phyloP scores from a whole-genome alignment of 2,329 filamentous ascomycete genomes.

The Bipolaris zeicola region DNA sequence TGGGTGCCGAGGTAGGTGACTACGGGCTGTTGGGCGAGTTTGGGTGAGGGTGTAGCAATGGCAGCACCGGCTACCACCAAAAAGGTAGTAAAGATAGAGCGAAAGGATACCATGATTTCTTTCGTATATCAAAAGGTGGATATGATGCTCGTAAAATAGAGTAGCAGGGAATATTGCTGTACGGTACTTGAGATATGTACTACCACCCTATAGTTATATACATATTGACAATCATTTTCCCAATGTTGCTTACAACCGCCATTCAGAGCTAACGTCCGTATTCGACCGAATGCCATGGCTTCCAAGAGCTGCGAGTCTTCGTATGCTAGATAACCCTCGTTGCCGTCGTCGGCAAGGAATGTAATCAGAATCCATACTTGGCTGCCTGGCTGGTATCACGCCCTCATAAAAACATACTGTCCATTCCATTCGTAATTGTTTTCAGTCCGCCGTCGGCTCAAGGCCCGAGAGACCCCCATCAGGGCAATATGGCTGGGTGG shows the following conservation, averaged over 20 bases:
- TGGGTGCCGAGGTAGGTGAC: constrained; percentile 42
- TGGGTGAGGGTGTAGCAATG: constrained; percentile 27
- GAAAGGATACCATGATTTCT: constrained; percentile 31
- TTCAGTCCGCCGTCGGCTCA: constrained; percentile 15
- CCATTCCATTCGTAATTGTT: constrained; percentile 20
- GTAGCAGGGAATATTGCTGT: neutral
- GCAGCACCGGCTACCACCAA: constrained; percentile 22
- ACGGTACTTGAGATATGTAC: neutral
- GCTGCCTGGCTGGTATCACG: neutral
- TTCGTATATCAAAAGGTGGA: too few species aligned
- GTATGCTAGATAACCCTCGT: constrained; percentile 10
- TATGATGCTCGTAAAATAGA: neutral
- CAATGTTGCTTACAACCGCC: neutral
- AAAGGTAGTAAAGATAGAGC: constrained; percentile 26
- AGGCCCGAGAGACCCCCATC: constrained; percentile 4
- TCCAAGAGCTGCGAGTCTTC: constrained; percentile 22
- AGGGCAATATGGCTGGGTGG: neutral
- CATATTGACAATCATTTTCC: neutral
- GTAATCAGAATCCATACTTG: neutral
- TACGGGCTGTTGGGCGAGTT: constrained; percentile 31
- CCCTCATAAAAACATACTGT: constrained; percentile 11
- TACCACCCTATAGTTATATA: constrained; percentile 1
- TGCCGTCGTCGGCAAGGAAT: constrained; percentile 6
- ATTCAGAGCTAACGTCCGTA: neutral
- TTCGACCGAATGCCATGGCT: constrained; percentile 20